Evolutionary conservation across 805 yeast species (phyloP).

Genomic region (Debaryomyces castellii): DNA sequence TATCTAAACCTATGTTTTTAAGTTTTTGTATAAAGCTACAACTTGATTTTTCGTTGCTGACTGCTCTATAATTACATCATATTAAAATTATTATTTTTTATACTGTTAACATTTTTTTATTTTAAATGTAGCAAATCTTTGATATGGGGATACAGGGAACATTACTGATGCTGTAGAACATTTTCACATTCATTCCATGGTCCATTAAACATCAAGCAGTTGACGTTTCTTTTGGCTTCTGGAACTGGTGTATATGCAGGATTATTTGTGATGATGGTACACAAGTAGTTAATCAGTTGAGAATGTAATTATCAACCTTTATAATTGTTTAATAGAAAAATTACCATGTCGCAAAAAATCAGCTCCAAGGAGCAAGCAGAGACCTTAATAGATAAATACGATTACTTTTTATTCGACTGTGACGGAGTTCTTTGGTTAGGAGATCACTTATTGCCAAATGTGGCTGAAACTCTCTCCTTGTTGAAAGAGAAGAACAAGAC

Average conservation of each 20-base stretch:
- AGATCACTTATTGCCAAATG: slow-evolving; percentile 71
- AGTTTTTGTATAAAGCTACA: background rate
- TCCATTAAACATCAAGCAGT: too few species aligned
- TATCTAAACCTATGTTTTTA: background rate
- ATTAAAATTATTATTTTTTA: background rate
- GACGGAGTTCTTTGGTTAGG: slow-evolving; percentile 98
- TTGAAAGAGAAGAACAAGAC: slow-evolving; percentile 59
- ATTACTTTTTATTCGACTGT: slow-evolving; percentile 91
- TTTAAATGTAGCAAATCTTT: background rate
- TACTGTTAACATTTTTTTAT: background rate
- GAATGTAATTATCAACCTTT: background rate
- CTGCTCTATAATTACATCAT: background rate
- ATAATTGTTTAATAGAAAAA: background rate
- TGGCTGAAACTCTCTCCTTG: slow-evolving; percentile 69
- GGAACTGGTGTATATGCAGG: background rate
- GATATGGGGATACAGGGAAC: background rate
- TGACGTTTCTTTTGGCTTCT: background rate
- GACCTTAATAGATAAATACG: slow-evolving; percentile 61
- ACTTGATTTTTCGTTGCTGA: background rate
- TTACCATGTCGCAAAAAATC: slow-evolving; percentile 49
- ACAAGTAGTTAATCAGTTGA: background rate
- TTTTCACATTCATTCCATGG: background rate
- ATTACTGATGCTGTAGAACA: background rate
- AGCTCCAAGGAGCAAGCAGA: slow-evolving; percentile 47
- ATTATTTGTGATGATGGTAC: background rate